Evolutionary conservation across 169 alveolate genomes (phyloP).

Genomic region (Plasmodium vivax): DNA sequence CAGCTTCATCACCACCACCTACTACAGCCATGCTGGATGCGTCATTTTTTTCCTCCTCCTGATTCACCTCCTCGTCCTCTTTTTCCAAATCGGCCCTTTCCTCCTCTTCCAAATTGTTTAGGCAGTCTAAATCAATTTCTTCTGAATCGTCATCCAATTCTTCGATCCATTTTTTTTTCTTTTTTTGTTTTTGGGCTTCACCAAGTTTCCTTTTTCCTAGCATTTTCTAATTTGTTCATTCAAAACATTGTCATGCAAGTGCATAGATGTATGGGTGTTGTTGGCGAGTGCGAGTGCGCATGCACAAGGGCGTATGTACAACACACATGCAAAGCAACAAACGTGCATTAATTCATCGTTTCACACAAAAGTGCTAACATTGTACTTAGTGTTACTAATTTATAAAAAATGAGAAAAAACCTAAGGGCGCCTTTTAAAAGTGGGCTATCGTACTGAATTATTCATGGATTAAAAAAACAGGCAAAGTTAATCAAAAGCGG

Average conservation of each 20-base stretch:
- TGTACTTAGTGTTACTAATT: conserved; percentile 7
- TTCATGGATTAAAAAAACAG: neutral
- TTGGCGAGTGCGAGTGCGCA: neutral
- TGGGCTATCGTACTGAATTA: neutral
- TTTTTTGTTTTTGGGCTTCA: conserved; percentile 38
- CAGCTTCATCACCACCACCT: conserved; percentile 28
- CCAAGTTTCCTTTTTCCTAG: conserved; percentile 55
- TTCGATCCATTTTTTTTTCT: conserved; percentile 71
- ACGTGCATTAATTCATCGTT: neutral
- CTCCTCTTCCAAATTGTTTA: conserved; percentile 31
- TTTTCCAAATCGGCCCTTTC: conserved; percentile 35
- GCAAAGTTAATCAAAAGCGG: neutral
- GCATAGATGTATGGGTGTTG: neutral
- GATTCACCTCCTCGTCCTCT: conserved; percentile 11
- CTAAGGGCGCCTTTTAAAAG: neutral
- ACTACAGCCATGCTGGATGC: neutral
- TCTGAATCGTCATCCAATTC: conserved; percentile 72
- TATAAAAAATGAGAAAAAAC: neutral
- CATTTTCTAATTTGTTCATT: conserved; percentile 35
- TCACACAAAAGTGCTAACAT: conserved; percentile 1
- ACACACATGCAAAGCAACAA: neutral
- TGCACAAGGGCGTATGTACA: neutral
- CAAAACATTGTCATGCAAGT: conserved; percentile 30
- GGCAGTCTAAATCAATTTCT: conserved; percentile 68
- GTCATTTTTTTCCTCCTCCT: neutral